Conservation (phyloP, 176 grass and related monocot species). For the Coix lacrymajobi region DNA sequence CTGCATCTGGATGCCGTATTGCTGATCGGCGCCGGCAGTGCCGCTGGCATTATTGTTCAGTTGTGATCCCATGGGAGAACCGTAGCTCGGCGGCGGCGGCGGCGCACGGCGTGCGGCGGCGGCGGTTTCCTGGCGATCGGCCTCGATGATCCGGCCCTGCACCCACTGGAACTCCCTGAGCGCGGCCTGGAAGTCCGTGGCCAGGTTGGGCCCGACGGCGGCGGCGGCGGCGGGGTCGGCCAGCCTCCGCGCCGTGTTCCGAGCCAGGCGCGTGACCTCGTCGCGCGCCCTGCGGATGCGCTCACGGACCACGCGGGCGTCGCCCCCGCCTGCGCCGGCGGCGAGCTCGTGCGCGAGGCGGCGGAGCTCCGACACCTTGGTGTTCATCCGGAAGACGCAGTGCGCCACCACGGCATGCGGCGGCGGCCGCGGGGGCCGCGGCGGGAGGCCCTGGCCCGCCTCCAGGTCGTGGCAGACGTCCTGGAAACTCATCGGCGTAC, state of each 20-base stretch:
- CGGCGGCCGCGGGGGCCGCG: not conserved
- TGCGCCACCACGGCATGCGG: slow-evolving; percentile 39
- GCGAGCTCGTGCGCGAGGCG: slow-evolving; percentile 46
- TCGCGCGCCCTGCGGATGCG: slow-evolving; percentile 47
- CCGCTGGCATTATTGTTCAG: not conserved
- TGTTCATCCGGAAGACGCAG: slow-evolving; percentile 72
- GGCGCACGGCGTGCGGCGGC: slow-evolving; percentile 13
- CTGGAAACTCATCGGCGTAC: slow-evolving; percentile 59
- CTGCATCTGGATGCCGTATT: not conserved
- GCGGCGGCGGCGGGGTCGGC: slow-evolving; percentile 27
- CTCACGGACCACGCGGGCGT: slow-evolving; percentile 35
- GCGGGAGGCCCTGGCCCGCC: slow-evolving; percentile 33
- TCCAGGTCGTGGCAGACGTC: slow-evolving; percentile 37
- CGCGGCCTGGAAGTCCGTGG: slow-evolving; percentile 48
- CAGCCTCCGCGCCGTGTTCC: slow-evolving; percentile 48
- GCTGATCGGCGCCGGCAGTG: not conserved
- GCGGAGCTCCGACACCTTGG: slow-evolving; percentile 51
- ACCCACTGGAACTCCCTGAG: slow-evolving; percentile 51
- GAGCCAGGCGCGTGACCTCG: slow-evolving; percentile 39
- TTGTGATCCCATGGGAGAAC: not conserved
- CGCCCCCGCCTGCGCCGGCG: slow-evolving; percentile 18
- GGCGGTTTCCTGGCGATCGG: slow-evolving; percentile 30
- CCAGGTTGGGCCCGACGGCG: slow-evolving; percentile 40
- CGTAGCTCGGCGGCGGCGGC: not conserved
- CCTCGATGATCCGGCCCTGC: slow-evolving; percentile 22